These are phyloP conservation scores for Vararia minispora DNA, from an alignment of 768 basidiomycete genomes.

Conservation along the genomic window DNA sequence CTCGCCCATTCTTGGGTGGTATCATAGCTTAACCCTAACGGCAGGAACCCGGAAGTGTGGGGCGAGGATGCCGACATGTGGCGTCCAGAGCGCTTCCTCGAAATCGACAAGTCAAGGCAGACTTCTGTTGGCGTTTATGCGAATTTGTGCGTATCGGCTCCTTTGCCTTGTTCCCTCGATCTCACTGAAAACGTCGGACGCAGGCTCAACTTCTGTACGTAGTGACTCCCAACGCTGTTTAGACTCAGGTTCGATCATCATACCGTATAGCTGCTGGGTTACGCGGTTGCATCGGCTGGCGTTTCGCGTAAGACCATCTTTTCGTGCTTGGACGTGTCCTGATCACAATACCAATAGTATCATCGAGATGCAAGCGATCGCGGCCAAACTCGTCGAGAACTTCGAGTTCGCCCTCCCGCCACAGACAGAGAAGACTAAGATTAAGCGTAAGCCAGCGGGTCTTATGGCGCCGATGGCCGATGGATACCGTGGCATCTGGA, in stretches of 20 bases:
- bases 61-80: slow-evolving; percentile 11
- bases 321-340: not conserved
- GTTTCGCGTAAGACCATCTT: slow-evolving; percentile 6
- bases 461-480: slow-evolving; percentile 10
- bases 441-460: slow-evolving; percentile 8
- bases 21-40: not conserved
- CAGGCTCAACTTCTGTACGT: slow-evolving; percentile 13
- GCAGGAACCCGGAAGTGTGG: slow-evolving; percentile 10
- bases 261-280: slow-evolving; percentile 7
- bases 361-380: slow-evolving; percentile 6
- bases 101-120: slow-evolving; percentile 8
- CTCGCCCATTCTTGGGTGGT: not conserved
- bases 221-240: not conserved
- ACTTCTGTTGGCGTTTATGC: slow-evolving; percentile 9
- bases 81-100: slow-evolving; percentile 12
- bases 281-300: slow-evolving; percentile 10
- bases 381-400: slow-evolving; percentile 8
- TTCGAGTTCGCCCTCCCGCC: slow-evolving; percentile 11
- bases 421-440: slow-evolving; percentile 6
- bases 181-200: not conserved
- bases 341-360: slow-evolving; percentile 1
- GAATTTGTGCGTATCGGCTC: slow-evolving; percentile 10
- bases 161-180: not conserved
- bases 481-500: slow-evolving; percentile 3
- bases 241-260: not conserved